These are phyloP conservation scores for Vitis hybrid DNA, from an alignment of 177 flowering plant species.

Conservation along the genomic window DNA sequence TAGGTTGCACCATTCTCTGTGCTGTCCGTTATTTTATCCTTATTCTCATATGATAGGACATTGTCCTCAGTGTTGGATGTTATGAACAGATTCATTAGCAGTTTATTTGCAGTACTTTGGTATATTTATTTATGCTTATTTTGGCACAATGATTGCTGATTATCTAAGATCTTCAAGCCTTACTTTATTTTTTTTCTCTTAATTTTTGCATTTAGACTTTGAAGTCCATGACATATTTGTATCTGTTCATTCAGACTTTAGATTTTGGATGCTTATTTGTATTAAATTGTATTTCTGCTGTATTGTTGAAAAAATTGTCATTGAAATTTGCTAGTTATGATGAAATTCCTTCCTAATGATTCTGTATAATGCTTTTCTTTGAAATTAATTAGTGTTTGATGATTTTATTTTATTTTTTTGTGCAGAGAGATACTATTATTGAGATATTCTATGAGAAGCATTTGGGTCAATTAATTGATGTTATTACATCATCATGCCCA, in stretches of 20 bases:
- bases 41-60: no score
- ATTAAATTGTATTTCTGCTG: constrained; percentile 21
- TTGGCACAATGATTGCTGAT: neutral
- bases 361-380: constrained; percentile 20
- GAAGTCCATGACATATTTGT: constrained; percentile 20
- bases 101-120: no score
- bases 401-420: constrained; percentile 15
- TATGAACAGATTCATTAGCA: no score
- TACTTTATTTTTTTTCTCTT: neutral
- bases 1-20: no score
- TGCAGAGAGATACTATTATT: constrained; percentile 81
- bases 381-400: neutral
- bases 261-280: constrained; percentile 27
- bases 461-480: constrained; percentile 78
- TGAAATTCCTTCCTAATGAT: neutral
- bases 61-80: no score
- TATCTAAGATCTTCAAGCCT: no score
- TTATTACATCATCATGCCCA: constrained; percentile 73
- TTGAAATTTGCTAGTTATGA: constrained; percentile 1
- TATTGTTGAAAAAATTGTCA: constrained; percentile 23
- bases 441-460: constrained; percentile 96
- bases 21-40: no score
- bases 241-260: constrained; percentile 24
- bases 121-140: no score
- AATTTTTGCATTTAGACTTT: constrained; percentile 1